Conservation (phyloP, 1,284 basidiomycete genomes). For the Trichosporon sp. region DNA sequence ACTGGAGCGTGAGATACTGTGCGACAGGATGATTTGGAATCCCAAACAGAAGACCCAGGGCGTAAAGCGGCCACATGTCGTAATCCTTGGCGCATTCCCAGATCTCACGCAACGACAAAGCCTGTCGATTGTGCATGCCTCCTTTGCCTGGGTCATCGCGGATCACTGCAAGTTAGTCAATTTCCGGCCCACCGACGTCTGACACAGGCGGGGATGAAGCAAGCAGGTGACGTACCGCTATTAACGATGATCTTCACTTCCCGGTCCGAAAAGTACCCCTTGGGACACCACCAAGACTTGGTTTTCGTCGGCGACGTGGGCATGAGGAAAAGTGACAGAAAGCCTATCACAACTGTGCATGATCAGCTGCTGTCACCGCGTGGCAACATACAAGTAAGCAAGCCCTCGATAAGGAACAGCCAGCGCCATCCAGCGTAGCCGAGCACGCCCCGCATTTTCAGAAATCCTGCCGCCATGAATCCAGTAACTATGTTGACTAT, state of each 20-base stretch:
- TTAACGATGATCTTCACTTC: constrained; percentile 50
- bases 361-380: constrained; percentile 20
- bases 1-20: constrained; percentile 25
- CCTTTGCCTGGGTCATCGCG: constrained; percentile 49
- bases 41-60: constrained; percentile 24
- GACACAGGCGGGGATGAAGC: not conserved
- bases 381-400: not conserved
- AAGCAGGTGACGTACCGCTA: constrained; percentile 12
- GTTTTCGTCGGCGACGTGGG: constrained; percentile 41
- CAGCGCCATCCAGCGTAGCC: constrained; percentile 38
- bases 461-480: constrained; percentile 39
- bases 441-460: constrained; percentile 31
- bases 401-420: constrained; percentile 36
- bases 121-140: constrained; percentile 49
- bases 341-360: constrained; percentile 28
- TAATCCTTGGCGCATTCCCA: constrained; percentile 38
- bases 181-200: too few species aligned
- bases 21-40: constrained; percentile 20
- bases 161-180: constrained; percentile 30
- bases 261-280: constrained; percentile 48
- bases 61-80: constrained; percentile 48
- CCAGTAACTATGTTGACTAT: constrained; percentile 25
- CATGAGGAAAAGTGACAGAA: constrained; percentile 36
- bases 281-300: constrained; percentile 20
- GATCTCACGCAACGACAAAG: constrained; percentile 25